Percentiles rank a stretch among this genome's conserved stretches.
These are phyloP conservation scores for Pichia californica DNA, from an alignment of 805 yeast genomes.

Conservation along the genomic window DNA sequence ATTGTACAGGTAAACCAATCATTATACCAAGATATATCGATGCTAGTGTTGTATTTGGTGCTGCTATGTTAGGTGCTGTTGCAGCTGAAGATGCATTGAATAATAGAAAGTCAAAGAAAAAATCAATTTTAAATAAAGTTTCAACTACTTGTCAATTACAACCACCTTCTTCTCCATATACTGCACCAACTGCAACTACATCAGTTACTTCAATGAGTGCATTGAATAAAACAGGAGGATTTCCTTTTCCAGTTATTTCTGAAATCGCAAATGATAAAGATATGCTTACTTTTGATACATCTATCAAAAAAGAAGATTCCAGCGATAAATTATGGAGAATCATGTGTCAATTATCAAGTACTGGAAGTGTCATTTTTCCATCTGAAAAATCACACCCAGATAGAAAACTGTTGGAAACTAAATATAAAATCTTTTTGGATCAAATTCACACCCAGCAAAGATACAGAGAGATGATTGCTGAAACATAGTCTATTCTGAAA, in stretches of 20 bases:
- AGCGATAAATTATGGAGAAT: conserved; percentile 77
- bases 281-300: conserved; percentile 56
- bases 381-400: conserved; percentile 51
- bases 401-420: conserved; percentile 62
- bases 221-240: conserved; percentile 36
- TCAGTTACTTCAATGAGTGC: conserved; percentile 52
- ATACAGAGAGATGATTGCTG: conserved; percentile 66
- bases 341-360: conserved; percentile 79
- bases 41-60: conserved; percentile 94
- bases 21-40: conserved; percentile 92
- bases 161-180: conserved; percentile 58
- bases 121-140: conserved; percentile 1
- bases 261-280: conserved; percentile 34
- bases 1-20: conserved; percentile 86
- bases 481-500: conserved; percentile 32
- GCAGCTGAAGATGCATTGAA: conserved; percentile 64
- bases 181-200: conserved; percentile 76
- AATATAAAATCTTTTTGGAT: conserved; percentile 81
- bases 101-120: conserved; percentile 16
- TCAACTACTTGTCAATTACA: conserved; percentile 15
- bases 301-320: conserved; percentile 25
- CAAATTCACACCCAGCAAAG: conserved; percentile 77
- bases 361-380: conserved; percentile 76
- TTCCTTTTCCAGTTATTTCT: conserved; percentile 45
- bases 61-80: conserved; percentile 91